Conservation (phyloP, 768 basidiomycete species). For the Hygrophorus russula region DNA sequence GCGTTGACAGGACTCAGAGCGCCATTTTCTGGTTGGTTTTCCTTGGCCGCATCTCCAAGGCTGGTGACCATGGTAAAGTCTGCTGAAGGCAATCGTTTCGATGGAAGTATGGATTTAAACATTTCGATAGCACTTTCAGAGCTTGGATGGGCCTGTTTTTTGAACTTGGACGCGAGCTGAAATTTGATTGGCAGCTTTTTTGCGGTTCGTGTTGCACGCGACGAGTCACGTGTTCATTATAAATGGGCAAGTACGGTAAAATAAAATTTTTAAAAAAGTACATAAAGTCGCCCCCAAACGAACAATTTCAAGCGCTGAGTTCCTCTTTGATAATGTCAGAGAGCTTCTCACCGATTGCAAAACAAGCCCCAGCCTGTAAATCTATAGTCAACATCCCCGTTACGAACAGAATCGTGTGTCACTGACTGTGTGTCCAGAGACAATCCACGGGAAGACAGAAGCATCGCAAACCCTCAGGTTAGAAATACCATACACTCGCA, state of each 20-base stretch:
- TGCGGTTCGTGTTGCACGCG: background rate
- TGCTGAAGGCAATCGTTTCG: constrained; percentile 50
- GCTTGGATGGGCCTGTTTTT: background rate
- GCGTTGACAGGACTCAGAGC: constrained; percentile 11
- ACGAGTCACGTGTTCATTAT: background rate
- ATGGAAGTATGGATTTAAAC: constrained; percentile 75
- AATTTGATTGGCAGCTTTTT: background rate
- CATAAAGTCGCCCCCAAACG: too few relatives aligned
- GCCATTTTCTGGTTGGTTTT: constrained; percentile 32
- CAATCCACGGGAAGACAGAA: constrained; percentile 32
- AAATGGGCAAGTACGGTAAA: too few relatives aligned
- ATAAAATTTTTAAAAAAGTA: too few relatives aligned
- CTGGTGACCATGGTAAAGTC: constrained; percentile 69
- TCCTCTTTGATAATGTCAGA: constrained; percentile 22
- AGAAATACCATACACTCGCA: constrained; percentile 23
- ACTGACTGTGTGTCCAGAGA: constrained; percentile 37
- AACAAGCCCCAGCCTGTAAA: constrained; percentile 21
- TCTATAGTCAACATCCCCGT: constrained; percentile 1
- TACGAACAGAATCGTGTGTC: background rate
- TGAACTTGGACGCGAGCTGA: constrained; percentile 1
- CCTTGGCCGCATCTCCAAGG: constrained; percentile 48
- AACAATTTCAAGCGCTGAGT: constrained; percentile 1
- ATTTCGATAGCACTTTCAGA: constrained; percentile 26
- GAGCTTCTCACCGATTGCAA: constrained; percentile 23
- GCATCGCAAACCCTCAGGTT: constrained; percentile 38